Base-by-base conservation (phyloP, 371 early-diverging fungal species). In the Ecytonucleospora hepatopenaei region DNA sequence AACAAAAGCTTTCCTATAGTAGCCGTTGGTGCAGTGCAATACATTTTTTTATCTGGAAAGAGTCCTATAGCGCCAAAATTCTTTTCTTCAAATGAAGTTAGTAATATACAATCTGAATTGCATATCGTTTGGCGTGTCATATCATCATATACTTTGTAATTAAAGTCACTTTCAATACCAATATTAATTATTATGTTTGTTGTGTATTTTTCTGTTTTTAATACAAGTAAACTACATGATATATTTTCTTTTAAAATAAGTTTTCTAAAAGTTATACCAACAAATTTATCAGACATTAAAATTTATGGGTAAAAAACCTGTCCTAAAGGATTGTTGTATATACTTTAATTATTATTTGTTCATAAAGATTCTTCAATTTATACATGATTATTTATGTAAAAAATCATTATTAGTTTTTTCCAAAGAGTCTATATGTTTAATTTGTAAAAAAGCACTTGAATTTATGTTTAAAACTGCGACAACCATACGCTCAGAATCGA, bases 1-100 rank as follows among this genome's bases (percentile, higher is more conserved):
- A 80, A 70, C 64, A 86, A 84, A 68, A 92, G 83, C 62, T 85
- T 84, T 8, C 94, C 97, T 86, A 94, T 95, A 5, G 90, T 81
- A 0, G 96, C 92, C 1, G 91, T 87, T 74, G 90, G 92, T 0
- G 88, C 86, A 16, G 89, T 88, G 68, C 92, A 91, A 0, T 83
- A 83, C 58, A 92, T 77, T 1, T 89, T 89, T 17, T 90, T 79
- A 54, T 86, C 81, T 62, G 82, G 80, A 2, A 92, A 89, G 74
- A 89, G 86, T 2, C 90, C 86, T 49, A 88, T 84, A 0, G 88
- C 94, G 16, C 96, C 95, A 1, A 92, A 69, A 71, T 90, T 92
- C 28, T 83, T 79, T 53, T 89, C 72, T 65, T 90, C 90, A 21
- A 87, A 86, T 65, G 92, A 93, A 3, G 90, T 88, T 33, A 97